Base-by-base conservation (phyloP, 176 grass and related monocot genomes). In the Neostapfia colusana region DNA sequence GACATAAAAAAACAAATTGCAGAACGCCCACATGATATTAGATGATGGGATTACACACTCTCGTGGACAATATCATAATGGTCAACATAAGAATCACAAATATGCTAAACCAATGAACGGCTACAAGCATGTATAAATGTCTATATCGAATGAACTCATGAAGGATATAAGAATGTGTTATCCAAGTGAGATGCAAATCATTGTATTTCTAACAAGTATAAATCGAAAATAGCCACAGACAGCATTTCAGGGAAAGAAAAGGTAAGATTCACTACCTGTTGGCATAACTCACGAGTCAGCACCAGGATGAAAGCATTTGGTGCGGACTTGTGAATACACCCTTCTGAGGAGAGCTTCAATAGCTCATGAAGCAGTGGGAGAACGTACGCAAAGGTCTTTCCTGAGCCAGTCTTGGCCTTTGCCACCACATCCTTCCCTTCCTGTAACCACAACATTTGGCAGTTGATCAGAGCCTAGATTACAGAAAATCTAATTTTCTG, bases 371-470 rank as follows among this genome's bases (percentile, higher is more conserved):
- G 79, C 86, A 97, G 21, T 16, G 91, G 95, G 42, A 93, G 95
- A 70, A 97, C 84, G 76, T 93, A 97, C 10, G 91, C 81, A 48
- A 93, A 91, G 17, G 94, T 97, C 84, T 97, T 97, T 62, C 94
- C 94, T 2, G 94, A 97, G 50, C 94, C 94, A 51, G 94, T 93
- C 67, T 97, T 97, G 41, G 86, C 94, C 63, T 83, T 85, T 6
- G 94, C 94, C 3, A 97, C 84, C n/a, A 93, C 84, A 93, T 97
- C 91, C 75, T 93, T 97, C 17, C 94, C 94, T 79, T 93, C 91
- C 94, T 97, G 72, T 58, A 87, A 39, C 27, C 65, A 63, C 56
- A 85, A 9, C 20, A 65, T 78, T 39, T 62, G 13, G 46, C 3
- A 35, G 2, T 26, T 51, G 10, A 14, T 36, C 27, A 56, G 39